Evolutionary conservation across 2,329 filamentous ascomycete species (phyloP).

Genomic region (Colletotrichum limetticola): DNA sequence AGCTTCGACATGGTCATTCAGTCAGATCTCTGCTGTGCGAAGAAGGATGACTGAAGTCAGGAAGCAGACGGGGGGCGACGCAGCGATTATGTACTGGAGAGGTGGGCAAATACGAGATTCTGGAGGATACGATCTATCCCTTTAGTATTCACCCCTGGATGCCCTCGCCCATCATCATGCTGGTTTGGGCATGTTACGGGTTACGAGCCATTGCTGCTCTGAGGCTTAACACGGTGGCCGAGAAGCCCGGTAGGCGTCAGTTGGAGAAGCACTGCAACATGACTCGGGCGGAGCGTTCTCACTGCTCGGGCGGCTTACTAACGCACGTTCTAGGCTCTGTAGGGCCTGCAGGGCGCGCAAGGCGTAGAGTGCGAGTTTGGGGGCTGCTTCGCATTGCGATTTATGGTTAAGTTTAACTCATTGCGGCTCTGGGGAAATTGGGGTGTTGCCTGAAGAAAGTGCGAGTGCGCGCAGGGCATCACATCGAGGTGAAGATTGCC

Average conservation of each 20-base stretch:
- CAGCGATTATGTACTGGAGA: conserved; percentile 24
- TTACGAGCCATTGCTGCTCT: not conserved
- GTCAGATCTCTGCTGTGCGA: not conserved
- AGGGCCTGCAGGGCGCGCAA: not conserved
- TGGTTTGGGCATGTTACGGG: conserved; percentile 18
- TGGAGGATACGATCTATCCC: not conserved
- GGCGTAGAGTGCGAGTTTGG: not conserved
- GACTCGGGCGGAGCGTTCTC: not conserved
- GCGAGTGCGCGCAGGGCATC: not conserved
- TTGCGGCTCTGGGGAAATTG: not conserved
- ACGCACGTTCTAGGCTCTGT: not conserved
- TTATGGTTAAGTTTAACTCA: conserved; percentile 6
- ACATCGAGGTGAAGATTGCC: not conserved
- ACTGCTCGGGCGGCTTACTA: not conserved
- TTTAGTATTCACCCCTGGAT: not conserved
- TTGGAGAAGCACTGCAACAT: not conserved
- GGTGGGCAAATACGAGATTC: conserved; percentile 14
- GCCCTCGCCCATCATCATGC: not conserved
- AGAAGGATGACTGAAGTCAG: not conserved
- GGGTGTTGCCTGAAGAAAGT: not conserved
- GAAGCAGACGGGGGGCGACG: not conserved
- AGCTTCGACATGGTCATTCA: not conserved
- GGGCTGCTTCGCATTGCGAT: not conserved
- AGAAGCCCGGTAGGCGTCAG: conserved; percentile 2
- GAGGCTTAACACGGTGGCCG: conserved; percentile 13